Evolutionary conservation across 177 flowering plant species (phyloP), one percentile per base, ranked within the genome.

Genomic region (Vitis hybrid): DNA sequence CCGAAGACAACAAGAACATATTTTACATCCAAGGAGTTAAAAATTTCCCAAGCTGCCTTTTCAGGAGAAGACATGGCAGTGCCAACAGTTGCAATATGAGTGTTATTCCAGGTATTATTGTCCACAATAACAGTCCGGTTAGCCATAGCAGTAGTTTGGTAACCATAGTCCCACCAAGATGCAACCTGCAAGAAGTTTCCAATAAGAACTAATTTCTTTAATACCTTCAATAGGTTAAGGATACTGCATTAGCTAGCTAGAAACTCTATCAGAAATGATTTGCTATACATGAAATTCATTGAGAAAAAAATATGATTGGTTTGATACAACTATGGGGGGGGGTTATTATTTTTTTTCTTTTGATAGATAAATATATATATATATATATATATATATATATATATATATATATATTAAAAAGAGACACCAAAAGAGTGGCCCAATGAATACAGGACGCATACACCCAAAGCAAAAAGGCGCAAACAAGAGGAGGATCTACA

Each of bases 131-230:
- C 99, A 51, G 98, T 93, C 16, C 99, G 91, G 74, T 95, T 95
- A 33, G 98, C 99, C 98, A 95, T 95, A 11, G 99, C 99, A 66
- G 99, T 93, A 66, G 97, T 95, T 80, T 95, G 99, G 74, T 95
- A 95, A 61, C 99, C 99, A 75, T 95, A 93, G 71, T 93, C 99
- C 99, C 99, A 95, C 99, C 99, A 93, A 57, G 98, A 93, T 65
- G 98, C 98, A 84, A 95, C 98, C 99, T 95, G 83, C 72, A 82
- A 75, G 31, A 56, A 68, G 16, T 51, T 57, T 64, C 8, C 13
- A 26, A 4, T 39, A 60, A 18, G 26, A 66, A 51, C 6, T 39
- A 39, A 39, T 15, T 16, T 14, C 14, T 19, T 19, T 53, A 64
- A 14, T 50, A 18, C 51, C 56, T 19, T 11, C 31, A 64, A 19